Evolutionary conservation across 2,329 filamentous ascomycete species (phyloP).

Genomic region (Nigrograna mackinnonii): DNA sequence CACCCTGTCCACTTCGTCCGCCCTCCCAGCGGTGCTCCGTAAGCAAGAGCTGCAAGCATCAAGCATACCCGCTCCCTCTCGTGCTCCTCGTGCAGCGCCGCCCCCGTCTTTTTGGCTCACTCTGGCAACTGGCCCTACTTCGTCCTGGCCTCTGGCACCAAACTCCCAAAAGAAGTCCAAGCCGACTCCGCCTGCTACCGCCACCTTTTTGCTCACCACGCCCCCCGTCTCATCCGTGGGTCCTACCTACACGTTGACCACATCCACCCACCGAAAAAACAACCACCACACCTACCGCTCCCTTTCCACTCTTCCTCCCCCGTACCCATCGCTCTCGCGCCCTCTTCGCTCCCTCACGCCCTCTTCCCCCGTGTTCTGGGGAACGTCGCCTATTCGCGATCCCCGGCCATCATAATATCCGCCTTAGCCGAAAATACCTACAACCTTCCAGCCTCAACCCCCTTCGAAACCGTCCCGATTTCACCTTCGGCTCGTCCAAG

Average conservation of each 20-base stretch:
- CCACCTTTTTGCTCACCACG: slow-evolving; percentile 9
- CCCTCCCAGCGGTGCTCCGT: slow-evolving; percentile 1
- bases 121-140: background rate
- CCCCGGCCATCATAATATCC: slow-evolving; percentile 18
- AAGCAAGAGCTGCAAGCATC: slow-evolving; percentile 1
- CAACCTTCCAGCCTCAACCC: slow-evolving; percentile 16
- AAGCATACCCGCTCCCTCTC: background rate
- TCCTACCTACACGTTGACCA: too few species aligned
- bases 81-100: background rate
- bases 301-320: slow-evolving; percentile 9
- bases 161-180: background rate
- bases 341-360: too few species aligned
- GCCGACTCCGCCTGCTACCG: slow-evolving; percentile 1
- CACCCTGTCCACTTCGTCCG: too few species aligned
- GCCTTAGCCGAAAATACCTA: slow-evolving; percentile 15
- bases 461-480: slow-evolving; percentile 13
- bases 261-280: too few species aligned
- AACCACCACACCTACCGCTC: too few species aligned
- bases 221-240: too few species aligned
- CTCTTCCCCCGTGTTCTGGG: too few species aligned
- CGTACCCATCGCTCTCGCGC: too few species aligned
- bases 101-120: background rate
- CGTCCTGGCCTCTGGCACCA: background rate
- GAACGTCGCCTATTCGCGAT: slow-evolving; percentile 18
- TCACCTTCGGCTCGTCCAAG: slow-evolving; percentile 8